Evolutionary conservation across 140 eudicot species (phyloP), one percentile per base, ranked within the genome.

Genomic region (Flaveria floridana): DNA sequence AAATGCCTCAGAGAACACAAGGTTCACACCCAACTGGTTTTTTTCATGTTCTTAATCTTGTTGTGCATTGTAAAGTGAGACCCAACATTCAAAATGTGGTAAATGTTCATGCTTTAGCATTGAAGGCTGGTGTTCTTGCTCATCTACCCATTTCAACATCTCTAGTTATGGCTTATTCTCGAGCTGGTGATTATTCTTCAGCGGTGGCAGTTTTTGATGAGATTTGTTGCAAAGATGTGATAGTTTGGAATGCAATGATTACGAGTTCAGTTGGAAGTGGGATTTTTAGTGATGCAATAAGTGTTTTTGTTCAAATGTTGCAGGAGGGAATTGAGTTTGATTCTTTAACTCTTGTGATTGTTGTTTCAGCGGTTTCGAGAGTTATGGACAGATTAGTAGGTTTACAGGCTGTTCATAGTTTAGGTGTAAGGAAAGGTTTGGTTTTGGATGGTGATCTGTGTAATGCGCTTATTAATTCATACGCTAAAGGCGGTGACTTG

Each of bases 181-280:
- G 92, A 77, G 79, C 82, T 1, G 78, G 82, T 42, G 69, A 73
- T 78, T 83, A 87, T 44, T n/a, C 57, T 46, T 81, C 82, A 34
- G 83, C 88, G 0, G 16, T 71, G 28, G 67, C 68, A 13, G 68
- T 87, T 76, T 87, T 87, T 48, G 72, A 15, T 81, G 92, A 87
- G 73, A 44, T 87, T 72, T 55, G 44, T 48, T 61, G 39, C 15
- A 87, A 84, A 79, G 92, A 89, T 83, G 85, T 83, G 50, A 78
- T 89, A 2, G 46, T 83, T 13, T 89, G 96, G 96, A 89, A 87
- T 79, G 90, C 92, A 9, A 87, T 89, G 87, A 79, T 87, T 81
- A 85, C 83, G 1, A 47, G 76, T 8, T 12, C 78, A 18, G 21
- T 83, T 21, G 86, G 83, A 74, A 76, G 83, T 53, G 78, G 56